Base-by-base conservation (phyloP, 1,139 yeast genomes). In the Geotrichum aggregatum region DNA sequence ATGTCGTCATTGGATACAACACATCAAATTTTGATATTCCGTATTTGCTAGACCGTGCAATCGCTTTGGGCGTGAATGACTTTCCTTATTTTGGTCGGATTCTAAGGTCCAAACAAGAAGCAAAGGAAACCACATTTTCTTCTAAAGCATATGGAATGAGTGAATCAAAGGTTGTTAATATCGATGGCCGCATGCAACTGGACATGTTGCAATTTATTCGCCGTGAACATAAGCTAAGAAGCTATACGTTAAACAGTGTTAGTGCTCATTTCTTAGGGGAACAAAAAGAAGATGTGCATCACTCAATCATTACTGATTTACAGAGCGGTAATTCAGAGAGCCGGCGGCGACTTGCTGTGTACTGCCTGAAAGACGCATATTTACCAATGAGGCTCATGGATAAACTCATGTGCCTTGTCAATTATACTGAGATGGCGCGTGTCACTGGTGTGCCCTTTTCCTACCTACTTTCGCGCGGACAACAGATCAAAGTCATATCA, bases 401-500 rank as follows among this genome's bases (percentile, higher is more conserved):
- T 61, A 94, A 91, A 63, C 76, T 94, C 50, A 94, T 94, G 98
- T 91, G 97, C 63, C 75, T 94, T 58, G 96, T 94, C 56, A 94
- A 94, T 63, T 92, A 94, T 69, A 91, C 98, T 0, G 99, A 94
- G 71, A 94, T 94, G 98, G 97, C 98, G 0, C 85, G 99, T 73
- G 99, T 94, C 38, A 92, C 98, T 0, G 99, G 99, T 58, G 98
- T 94, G 3, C 98, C 99, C 0, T 89, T 94, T 64, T 86, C 96
- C 0, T 92, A 84, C 65, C 76, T 94, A 52, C 71, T 94, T 47
- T 70, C 95, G 13, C 78, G 99, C 65, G 99, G 99, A 38, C 99
- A 94, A 72, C 98, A 94, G 69, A 91, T 94, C 66, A 94, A 94
- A 68, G 98, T 94, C 61, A 83, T 94, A 50, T 91, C 98, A 0